Evolutionary conservation across 2,329 filamentous ascomycete species (phyloP).

Genomic region (Leptoxyphium fumago): DNA sequence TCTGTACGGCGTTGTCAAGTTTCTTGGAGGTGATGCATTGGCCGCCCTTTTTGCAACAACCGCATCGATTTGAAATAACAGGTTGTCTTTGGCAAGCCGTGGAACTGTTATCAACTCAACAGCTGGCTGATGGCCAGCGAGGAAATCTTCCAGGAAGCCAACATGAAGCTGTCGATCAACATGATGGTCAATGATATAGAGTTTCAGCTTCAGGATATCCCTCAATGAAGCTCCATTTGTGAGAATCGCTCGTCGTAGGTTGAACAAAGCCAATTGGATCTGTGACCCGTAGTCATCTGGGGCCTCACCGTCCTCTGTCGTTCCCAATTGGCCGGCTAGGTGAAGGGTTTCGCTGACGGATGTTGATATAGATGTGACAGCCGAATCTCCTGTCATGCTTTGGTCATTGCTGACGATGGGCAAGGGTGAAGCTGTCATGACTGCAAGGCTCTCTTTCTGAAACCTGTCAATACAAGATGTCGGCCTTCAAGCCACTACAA

Average conservation of each 20-base stretch:
- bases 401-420: too few species aligned
- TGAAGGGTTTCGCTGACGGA: not conserved
- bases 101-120: slow-evolving; percentile 30
- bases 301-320: not conserved
- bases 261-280: not conserved
- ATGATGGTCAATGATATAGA: slow-evolving; percentile 33
- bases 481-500: too few species aligned
- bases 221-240: slow-evolving; percentile 22
- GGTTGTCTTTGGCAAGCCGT: slow-evolving; percentile 24
- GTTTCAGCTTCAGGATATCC: slow-evolving; percentile 28
- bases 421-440: too few species aligned
- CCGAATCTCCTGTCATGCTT: too few species aligned
- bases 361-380: too few species aligned
- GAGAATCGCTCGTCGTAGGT: not conserved
- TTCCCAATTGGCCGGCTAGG: not conserved
- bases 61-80: slow-evolving; percentile 33
- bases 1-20: slow-evolving; percentile 15
- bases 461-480: too few species aligned
- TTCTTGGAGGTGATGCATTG: not conserved
- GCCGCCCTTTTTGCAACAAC: slow-evolving; percentile 19
- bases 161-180: slow-evolving; percentile 23
- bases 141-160: slow-evolving; percentile 24
- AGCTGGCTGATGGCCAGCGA: slow-evolving; percentile 26
- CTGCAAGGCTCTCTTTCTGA: too few species aligned
- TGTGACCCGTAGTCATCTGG: not conserved